phyloP scores from a whole-genome alignment of 1,284 basidiomycete genomes.

The Melampsora larici-populina region DNA sequence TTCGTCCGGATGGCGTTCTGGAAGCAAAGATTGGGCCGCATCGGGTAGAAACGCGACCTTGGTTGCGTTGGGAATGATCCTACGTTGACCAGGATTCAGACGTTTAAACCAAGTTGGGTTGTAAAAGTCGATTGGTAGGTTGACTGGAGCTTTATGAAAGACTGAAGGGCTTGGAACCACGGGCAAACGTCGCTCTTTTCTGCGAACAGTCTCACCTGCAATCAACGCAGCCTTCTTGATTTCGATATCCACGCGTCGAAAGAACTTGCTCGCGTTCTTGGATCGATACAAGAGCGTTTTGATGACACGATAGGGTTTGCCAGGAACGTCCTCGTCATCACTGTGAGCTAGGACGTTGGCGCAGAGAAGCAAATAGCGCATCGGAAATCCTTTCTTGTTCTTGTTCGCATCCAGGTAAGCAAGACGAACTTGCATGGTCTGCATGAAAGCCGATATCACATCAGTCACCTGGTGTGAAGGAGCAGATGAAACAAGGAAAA shows the following conservation, averaged over 20 bases:
- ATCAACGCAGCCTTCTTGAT: slow-evolving; percentile 5
- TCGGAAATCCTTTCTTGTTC: neutral
- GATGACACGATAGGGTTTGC: slow-evolving; percentile 10
- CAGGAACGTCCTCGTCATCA: slow-evolving; percentile 16
- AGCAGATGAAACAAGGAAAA: neutral
- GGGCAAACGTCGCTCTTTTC: neutral
- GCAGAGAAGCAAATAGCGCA: slow-evolving; percentile 3
- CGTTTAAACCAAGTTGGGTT: slow-evolving; percentile 8
- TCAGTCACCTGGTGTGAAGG: neutral
- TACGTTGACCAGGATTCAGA: slow-evolving; percentile 3
- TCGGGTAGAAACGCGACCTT: slow-evolving; percentile 13
- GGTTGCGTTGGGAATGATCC: neutral
- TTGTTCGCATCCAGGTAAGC: slow-evolving; percentile 25
- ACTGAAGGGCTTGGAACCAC: too few relatives aligned
- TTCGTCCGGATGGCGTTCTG: neutral
- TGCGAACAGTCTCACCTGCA: too few relatives aligned
- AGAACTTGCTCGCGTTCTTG: slow-evolving; percentile 2
- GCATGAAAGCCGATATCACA: neutral
- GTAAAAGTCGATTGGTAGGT: slow-evolving; percentile 17
- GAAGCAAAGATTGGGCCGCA: slow-evolving; percentile 5
- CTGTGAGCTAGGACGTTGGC: slow-evolving; percentile 15
- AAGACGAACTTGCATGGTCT: neutral
- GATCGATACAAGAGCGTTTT: slow-evolving; percentile 25
- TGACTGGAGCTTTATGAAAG: neutral
- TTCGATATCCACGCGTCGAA: neutral